Conservation (phyloP, 202 grass and related monocot genomes). For the Digitaria exilis region DNA sequence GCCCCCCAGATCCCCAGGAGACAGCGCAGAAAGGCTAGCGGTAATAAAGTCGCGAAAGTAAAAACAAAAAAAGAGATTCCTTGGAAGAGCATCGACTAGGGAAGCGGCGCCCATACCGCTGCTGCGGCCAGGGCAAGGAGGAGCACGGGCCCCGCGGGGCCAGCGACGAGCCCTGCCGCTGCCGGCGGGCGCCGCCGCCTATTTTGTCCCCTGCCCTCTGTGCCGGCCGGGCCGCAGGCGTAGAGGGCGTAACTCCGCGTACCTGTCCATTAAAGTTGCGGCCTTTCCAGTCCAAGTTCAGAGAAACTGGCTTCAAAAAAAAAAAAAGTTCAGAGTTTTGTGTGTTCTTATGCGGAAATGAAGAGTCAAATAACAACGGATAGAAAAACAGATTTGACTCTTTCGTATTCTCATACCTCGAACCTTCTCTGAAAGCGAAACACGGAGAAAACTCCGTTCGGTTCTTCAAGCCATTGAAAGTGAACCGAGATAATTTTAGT, state of each 20-base stretch:
- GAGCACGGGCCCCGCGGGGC: slow-evolving; percentile 7
- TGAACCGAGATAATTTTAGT: neutral
- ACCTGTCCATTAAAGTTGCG: slow-evolving; percentile 51
- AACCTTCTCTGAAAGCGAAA: neutral
- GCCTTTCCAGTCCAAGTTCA: slow-evolving; percentile 22
- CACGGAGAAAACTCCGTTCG: neutral
- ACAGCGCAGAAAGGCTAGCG: slow-evolving; percentile 45
- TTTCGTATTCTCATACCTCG: neutral
- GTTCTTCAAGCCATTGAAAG: neutral
- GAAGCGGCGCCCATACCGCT: too few relatives aligned
- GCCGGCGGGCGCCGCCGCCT: slow-evolving; percentile 42
- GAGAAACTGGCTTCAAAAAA: slow-evolving; percentile 25
- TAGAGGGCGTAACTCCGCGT: neutral
- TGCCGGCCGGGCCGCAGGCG: slow-evolving; percentile 30
- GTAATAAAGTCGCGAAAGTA: slow-evolving; percentile 34
- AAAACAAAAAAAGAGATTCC: too few relatives aligned
- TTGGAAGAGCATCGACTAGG: too few relatives aligned
- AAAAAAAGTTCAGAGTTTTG: neutral
- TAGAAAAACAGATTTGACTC: neutral
- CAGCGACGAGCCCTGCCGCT: slow-evolving; percentile 29
- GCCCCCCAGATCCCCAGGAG: slow-evolving; percentile 37
- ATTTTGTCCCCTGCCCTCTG: slow-evolving; percentile 19
- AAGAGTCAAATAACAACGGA: neutral
- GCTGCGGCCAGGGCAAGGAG: neutral
- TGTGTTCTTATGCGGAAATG: neutral